Evolutionary conservation across 1,284 basidiomycete genomes (phyloP).

Genomic region (Naganishia albida): DNA sequence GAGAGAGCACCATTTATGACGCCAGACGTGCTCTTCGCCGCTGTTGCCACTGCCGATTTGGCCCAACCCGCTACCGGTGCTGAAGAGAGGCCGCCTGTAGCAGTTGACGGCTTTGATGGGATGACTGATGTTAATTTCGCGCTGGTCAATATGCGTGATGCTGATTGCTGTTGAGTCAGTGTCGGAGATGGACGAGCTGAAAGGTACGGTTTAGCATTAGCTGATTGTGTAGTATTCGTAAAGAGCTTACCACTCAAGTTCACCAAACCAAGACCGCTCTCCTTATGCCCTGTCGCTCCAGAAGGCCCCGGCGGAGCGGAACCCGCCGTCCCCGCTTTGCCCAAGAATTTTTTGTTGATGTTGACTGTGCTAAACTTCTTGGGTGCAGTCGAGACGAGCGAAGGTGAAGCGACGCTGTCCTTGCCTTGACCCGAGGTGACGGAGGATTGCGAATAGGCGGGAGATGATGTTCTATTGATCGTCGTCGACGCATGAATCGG

Average conservation of each 20-base stretch:
- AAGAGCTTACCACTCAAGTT: constrained; percentile 14
- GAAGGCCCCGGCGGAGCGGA: constrained; percentile 34
- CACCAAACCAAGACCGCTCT: constrained; percentile 16
- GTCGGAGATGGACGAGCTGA: constrained; percentile 27
- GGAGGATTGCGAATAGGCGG: constrained; percentile 24
- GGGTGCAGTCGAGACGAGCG: constrained; percentile 59
- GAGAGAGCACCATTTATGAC: constrained; percentile 7
- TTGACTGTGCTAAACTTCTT: constrained; percentile 85
- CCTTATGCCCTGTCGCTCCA: constrained; percentile 6
- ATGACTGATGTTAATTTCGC: constrained; percentile 69
- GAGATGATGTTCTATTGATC: constrained; percentile 23
- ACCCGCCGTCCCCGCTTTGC: constrained; percentile 63
- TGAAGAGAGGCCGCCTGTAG: constrained; percentile 34
- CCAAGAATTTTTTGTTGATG: constrained; percentile 91
- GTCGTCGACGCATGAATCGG: constrained; percentile 10
- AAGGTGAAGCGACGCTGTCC: constrained; percentile 16
- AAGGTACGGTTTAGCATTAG: background rate
- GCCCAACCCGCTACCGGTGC: constrained; percentile 46
- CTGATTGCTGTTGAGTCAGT: constrained; percentile 50
- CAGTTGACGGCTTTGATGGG: constrained; percentile 42
- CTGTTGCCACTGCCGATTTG: constrained; percentile 40
- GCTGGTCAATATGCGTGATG: constrained; percentile 72
- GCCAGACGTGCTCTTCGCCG: constrained; percentile 14
- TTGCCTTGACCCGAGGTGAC: constrained; percentile 22
- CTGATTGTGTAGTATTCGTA: background rate